Base-by-base conservation (phyloP, 345 rosid genomes). In the Salix udensis region DNA sequence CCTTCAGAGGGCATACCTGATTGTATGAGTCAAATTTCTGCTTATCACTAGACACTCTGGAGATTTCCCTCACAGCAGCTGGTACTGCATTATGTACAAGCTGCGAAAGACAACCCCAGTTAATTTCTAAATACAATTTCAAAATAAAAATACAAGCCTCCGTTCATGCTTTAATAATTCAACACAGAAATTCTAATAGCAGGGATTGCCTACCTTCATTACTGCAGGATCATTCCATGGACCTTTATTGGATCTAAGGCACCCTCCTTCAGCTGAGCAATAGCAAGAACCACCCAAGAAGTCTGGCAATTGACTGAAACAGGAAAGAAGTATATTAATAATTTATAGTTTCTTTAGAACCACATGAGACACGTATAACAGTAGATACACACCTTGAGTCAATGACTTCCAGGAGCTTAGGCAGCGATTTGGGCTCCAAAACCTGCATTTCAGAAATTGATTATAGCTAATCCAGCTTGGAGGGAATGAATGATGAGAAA, bases 281-380 rank as follows among this genome's bases (percentile, higher is more conserved):
- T 85, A 80, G 87, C 98, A 95, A 24, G 95, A 91, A 70, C 98
- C 98, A 70, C 98, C 98, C 67, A 95, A 86, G 81, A 95, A 95
- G 74, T 89, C 92, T 23, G 98, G 98, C 91, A 95, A 82, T 87
- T 95, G 97, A 85, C 98, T 96, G 90, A 53, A 73, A 84, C 67
- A 44, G 68, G 70, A 55, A 73, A 72, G 73, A 60, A 28, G 58
- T 28, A n/a, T 11, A 11, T 7, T 44, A 40, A 37, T 3, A 74
- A 71, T 61, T 48, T 50, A 60, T 64, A 12, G 24, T 39, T 60
- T 34, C 52, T 48, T 40, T 2, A 58, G 7, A 55, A 11, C 62
- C 31, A 64, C 15, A 36, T 64, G 19, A 55, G 37, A 74, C 40
- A 39, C 31, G 69, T 77, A 44, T 61, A 73, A 76, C 40, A 50